These are phyloP conservation scores for Huiozyma naganishii DNA, from an alignment of 805 yeast species.

Conservation along the genomic window DNA sequence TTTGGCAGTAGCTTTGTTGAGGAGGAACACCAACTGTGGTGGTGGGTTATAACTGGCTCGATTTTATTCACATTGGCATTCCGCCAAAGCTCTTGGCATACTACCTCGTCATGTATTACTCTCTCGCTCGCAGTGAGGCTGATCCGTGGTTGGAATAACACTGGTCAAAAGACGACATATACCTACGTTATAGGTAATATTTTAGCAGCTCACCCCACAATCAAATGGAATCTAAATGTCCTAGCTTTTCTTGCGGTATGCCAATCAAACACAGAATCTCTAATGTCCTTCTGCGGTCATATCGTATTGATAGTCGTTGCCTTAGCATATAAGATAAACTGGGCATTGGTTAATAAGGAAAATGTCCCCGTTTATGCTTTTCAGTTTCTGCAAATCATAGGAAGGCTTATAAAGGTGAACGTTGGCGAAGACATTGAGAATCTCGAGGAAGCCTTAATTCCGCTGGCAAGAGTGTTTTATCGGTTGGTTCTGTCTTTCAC, in stretches of 20 bases:
- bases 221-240: constrained; percentile 40
- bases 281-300: constrained; percentile 30
- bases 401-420: constrained; percentile 3
- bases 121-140: constrained; percentile 37
- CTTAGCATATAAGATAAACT: constrained; percentile 44
- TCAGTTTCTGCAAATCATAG: constrained; percentile 11
- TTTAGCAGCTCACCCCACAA: constrained; percentile 25
- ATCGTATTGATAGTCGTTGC: constrained; percentile 35
- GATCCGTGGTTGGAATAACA: constrained; percentile 74
- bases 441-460: constrained; percentile 26
- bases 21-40: constrained; percentile 96
- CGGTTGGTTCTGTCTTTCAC: constrained; percentile 26
- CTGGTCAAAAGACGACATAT: constrained; percentile 72
- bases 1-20: constrained; percentile 89
- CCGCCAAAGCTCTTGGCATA: background rate
- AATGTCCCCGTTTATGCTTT: constrained; percentile 33
- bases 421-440: constrained; percentile 13
- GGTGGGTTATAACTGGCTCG: constrained; percentile 50
- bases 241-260: constrained; percentile 28
- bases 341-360: constrained; percentile 46
- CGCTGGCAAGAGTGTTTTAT: constrained; percentile 29
- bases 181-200: constrained; percentile 38
- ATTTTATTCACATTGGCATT: constrained; percentile 3
- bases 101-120: constrained; percentile 6
- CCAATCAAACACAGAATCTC: constrained; percentile 5